phyloP scores from a whole-genome alignment of 495 filamentous ascomycete genomes.

The Letharia lupina region DNA sequence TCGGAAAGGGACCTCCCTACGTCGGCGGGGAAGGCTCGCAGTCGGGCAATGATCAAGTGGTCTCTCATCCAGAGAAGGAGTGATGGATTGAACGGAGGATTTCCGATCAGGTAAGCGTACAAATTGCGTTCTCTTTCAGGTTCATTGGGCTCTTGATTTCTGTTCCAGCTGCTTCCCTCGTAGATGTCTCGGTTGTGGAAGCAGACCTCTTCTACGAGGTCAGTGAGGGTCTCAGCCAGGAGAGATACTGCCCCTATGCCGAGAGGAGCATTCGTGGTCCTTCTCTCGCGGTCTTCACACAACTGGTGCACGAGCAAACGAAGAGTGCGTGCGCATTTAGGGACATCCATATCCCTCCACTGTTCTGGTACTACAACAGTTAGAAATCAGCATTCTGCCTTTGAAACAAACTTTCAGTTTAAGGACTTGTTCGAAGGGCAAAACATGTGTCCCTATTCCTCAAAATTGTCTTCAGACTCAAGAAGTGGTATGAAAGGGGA shows the following conservation, averaged over 20 bases:
- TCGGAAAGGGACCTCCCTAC: constrained; percentile 28
- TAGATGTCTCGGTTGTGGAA: constrained; percentile 41
- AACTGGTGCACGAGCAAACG: constrained; percentile 34
- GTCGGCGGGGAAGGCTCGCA: constrained; percentile 31
- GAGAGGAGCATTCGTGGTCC: constrained; percentile 35
- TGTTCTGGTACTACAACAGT: too few species aligned
- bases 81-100: constrained; percentile 12
- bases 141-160: constrained; percentile 35
- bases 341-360: constrained; percentile 27
- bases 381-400: too few species aligned
- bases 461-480: too few species aligned
- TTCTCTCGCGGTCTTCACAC: constrained; percentile 30
- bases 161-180: constrained; percentile 34
- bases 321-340: constrained; percentile 32
- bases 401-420: too few species aligned
- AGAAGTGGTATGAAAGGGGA: too few species aligned
- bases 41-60: constrained; percentile 39
- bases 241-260: constrained; percentile 22
- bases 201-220: constrained; percentile 37
- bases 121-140: constrained; percentile 44
- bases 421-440: too few species aligned
- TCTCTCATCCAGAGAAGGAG: constrained; percentile 27
- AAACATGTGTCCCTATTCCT: too few species aligned
- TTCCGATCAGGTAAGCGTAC: constrained; percentile 38
- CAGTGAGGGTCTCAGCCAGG: constrained; percentile 35